Evolutionary conservation across 768 basidiomycete genomes (phyloP).

Genomic region (Gymnopilus dilepis): DNA sequence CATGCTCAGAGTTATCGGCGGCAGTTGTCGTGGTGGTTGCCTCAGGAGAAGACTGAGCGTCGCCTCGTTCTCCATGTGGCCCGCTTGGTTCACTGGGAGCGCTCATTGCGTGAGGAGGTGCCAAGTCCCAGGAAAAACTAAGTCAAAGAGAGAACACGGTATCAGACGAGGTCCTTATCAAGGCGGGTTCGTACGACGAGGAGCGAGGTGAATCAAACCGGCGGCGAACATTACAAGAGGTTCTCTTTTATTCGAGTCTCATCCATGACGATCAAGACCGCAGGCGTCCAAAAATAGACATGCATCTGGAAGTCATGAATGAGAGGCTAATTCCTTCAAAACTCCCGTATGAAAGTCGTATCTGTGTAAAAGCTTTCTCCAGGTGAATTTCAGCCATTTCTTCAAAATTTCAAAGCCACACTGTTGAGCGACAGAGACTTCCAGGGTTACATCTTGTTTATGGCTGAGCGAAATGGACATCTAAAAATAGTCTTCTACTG

Average conservation of each 20-base stretch:
- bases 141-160: not conserved
- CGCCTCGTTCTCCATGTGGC: not conserved
- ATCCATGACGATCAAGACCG: conserved; percentile 4
- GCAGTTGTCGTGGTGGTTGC: not conserved
- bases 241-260: conserved; percentile 6
- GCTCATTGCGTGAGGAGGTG: not conserved
- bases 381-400: no score
- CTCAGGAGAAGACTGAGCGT: not conserved
- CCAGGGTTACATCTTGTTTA: no score
- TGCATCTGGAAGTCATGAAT: not conserved
- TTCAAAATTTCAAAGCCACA: no score
- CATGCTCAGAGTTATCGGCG: not conserved
- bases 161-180: not conserved
- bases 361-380: no score
- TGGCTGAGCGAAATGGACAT: no score
- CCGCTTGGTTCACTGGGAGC: not conserved
- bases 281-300: conserved; percentile 7
- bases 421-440: no score
- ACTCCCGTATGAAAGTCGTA: no score
- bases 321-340: no score
- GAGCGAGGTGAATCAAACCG: not conserved
- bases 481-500: no score
- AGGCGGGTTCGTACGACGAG: not conserved
- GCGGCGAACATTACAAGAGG: not conserved
- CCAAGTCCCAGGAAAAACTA: not conserved